Percentiles rank a stretch among this genome's conserved stretches.
Evolutionary conservation across 2,329 filamentous ascomycete genomes (phyloP).

Genomic region (Diaporthe citriasiana): DNA sequence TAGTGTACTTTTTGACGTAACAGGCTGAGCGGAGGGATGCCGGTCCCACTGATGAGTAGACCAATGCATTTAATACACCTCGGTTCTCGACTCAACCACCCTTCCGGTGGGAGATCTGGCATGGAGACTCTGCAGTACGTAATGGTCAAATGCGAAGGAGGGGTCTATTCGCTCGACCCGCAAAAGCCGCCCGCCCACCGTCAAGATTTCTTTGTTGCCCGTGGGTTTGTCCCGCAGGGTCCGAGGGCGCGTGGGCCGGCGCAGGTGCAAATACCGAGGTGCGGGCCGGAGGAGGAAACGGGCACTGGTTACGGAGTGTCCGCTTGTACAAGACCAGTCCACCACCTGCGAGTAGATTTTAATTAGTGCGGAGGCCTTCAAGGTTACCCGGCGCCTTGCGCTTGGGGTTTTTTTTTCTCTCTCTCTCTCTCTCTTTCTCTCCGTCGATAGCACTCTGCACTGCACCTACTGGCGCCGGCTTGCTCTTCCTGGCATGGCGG

Average conservation of each 20-base stretch:
- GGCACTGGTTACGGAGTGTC: not conserved
- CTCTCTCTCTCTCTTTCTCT: no score
- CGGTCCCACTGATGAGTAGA: not conserved
- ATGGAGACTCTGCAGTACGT: not conserved
- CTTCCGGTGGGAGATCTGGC: not conserved
- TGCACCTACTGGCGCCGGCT: not conserved
- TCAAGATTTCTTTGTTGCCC: conserved; percentile 22
- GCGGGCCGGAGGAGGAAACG: conserved; percentile 24
- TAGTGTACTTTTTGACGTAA: not conserved
- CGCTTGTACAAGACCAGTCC: not conserved
- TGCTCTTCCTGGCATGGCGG: conserved; percentile 24
- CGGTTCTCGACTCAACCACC: not conserved
- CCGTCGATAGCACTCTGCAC: not conserved
- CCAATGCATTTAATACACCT: not conserved
- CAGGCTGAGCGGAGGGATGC: not conserved
- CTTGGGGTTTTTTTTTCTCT: not conserved
- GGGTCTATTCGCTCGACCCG: not conserved
- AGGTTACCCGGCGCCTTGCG: not conserved
- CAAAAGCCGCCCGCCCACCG: not conserved
- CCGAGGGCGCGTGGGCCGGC: not conserved
- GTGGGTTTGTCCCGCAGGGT: conserved; percentile 11
- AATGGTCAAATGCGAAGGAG: not conserved
- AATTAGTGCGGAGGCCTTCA: conserved; percentile 7
- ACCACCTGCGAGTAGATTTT: not conserved
- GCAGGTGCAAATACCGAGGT: conserved; percentile 19